These are phyloP conservation scores for Kurtzmaniella fragi DNA, from an alignment of 805 yeast species.

Conservation along the genomic window DNA sequence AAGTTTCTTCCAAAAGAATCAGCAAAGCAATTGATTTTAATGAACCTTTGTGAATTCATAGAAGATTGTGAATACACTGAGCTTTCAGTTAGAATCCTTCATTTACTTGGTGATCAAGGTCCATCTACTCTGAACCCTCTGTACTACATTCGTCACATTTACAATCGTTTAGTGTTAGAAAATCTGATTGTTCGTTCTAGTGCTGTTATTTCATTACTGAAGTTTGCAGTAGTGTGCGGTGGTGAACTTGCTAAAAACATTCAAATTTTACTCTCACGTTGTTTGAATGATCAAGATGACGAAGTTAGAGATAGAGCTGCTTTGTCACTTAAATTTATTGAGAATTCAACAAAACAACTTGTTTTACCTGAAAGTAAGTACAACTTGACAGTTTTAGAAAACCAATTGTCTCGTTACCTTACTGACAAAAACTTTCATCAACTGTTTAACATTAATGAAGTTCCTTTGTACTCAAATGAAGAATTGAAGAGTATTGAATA, in stretches of 20 bases:
- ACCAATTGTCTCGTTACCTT: conserved; percentile 68
- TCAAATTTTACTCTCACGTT: conserved; percentile 70
- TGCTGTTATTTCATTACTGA: conserved; percentile 88
- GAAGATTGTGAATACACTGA: conserved; percentile 98
- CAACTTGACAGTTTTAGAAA: conserved; percentile 75
- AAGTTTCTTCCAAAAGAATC: conserved; percentile 68
- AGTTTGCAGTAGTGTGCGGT: conserved; percentile 80
- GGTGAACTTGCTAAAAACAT: conserved; percentile 63
- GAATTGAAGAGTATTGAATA: conserved; percentile 63
- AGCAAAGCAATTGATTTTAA: conserved; percentile 77
- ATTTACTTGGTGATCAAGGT: conserved; percentile 90
- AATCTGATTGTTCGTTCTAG: conserved; percentile 94
- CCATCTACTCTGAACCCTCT: conserved; percentile 84
- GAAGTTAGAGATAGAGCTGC: conserved; percentile 98
- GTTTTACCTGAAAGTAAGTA: conserved; percentile 65
- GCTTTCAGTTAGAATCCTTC: conserved; percentile 87
- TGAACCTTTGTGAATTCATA: conserved; percentile 90
- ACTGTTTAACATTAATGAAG: conserved; percentile 66
- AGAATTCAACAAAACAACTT: conserved; percentile 33
- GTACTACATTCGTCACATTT: conserved; percentile 88
- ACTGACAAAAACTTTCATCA: conserved; percentile 45
- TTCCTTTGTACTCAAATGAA: conserved; percentile 64
- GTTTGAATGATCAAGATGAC: conserved; percentile 85
- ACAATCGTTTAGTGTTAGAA: conserved; percentile 93
- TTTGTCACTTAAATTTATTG: conserved; percentile 66